A percentile compares a stretch with the other conserved stretches of the same genome.
Evolutionary conservation across 345 rosid genomes (phyloP).

Genomic region (Hypericum perforatum): DNA sequence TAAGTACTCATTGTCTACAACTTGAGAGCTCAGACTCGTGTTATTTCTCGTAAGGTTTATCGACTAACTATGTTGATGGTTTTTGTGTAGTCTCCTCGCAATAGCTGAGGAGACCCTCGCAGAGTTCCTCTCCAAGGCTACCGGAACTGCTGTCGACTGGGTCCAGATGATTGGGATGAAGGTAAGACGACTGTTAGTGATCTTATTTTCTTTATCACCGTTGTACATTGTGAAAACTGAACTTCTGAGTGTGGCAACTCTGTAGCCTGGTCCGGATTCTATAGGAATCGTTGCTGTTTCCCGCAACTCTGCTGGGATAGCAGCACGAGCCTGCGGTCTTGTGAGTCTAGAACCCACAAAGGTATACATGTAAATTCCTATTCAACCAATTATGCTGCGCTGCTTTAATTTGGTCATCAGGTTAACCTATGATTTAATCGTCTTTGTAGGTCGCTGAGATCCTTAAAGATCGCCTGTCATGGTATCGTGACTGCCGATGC

Average conservation of each 20-base stretch:
- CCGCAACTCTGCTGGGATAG: conserved; percentile 93
- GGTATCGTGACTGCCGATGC: conserved; percentile 94
- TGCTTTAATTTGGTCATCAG: too few relatives aligned
- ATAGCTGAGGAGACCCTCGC: conserved; percentile 95
- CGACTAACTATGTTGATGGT: neutral
- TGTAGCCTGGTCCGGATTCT: conserved; percentile 99
- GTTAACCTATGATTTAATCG: conserved; percentile 9
- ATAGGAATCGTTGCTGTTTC: conserved; percentile 98
- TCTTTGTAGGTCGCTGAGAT: conserved; percentile 66
- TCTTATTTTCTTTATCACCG: neutral
- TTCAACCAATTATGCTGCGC: too few relatives aligned
- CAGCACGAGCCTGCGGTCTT: conserved; percentile 99
- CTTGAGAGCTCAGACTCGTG: neutral
- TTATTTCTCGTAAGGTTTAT: neutral
- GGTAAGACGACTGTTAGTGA: conserved; percentile 27
- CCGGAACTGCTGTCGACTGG: conserved; percentile 99
- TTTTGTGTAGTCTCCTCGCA: conserved; percentile 53
- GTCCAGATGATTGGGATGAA: conserved; percentile 99
- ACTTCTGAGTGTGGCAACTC: conserved; percentile 7
- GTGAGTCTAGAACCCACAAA: conserved; percentile 97
- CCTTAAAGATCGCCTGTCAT: conserved; percentile 91
- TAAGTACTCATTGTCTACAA: conserved; percentile 17
- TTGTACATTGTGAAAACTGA: neutral
- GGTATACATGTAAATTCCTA: conserved; percentile 26
- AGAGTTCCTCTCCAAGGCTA: conserved; percentile 91